A percentile compares a stretch with the other conserved stretches of the same genome.
Conservation (phyloP, 495 filamentous ascomycete species). For the Arthonia radiata region DNA sequence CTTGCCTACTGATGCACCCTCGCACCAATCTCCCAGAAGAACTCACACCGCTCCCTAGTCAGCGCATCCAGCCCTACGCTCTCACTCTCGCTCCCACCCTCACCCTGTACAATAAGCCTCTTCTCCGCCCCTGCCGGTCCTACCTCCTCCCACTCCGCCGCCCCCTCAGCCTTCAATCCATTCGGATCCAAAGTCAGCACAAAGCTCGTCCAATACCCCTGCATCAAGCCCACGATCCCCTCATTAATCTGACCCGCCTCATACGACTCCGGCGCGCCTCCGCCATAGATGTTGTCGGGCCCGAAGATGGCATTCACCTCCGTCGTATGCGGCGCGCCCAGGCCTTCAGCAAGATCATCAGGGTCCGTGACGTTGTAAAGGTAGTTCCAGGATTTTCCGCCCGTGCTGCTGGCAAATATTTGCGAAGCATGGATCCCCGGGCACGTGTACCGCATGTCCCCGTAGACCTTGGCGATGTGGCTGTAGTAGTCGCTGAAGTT, state of each 20-base stretch:
- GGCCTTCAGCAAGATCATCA: slow-evolving; percentile 19
- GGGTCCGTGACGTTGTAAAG: slow-evolving; percentile 38
- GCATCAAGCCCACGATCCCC: slow-evolving; percentile 25
- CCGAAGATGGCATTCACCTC: slow-evolving; percentile 38
- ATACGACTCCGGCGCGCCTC: slow-evolving; percentile 28
- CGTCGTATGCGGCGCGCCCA: slow-evolving; percentile 35
- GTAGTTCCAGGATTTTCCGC: slow-evolving; percentile 37
- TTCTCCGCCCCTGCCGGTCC: too few relatives aligned
- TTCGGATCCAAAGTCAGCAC: slow-evolving; percentile 41
- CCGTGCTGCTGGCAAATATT: slow-evolving; percentile 29
- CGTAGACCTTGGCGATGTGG: slow-evolving; percentile 36
- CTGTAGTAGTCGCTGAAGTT: slow-evolving; percentile 27
- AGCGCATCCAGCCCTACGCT: too few relatives aligned
- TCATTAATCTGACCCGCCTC: slow-evolving; percentile 11
- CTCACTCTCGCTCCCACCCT: too few relatives aligned
- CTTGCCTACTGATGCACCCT: too few relatives aligned
- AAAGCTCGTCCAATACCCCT: slow-evolving; percentile 45
- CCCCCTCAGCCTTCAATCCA: slow-evolving; percentile 15
- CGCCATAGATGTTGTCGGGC: slow-evolving; percentile 19
- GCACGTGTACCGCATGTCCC: slow-evolving; percentile 53
- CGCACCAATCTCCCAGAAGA: too few relatives aligned
- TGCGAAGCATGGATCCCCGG: slow-evolving; percentile 21
- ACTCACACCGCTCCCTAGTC: too few relatives aligned
- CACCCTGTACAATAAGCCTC: too few relatives aligned
- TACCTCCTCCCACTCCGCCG: slow-evolving; percentile 24